Percentiles rank a stretch among this genome's conserved stretches.
These are phyloP conservation scores for Silene noctiflora DNA, from an alignment of 179 eudicot species.

Conservation along the genomic window DNA sequence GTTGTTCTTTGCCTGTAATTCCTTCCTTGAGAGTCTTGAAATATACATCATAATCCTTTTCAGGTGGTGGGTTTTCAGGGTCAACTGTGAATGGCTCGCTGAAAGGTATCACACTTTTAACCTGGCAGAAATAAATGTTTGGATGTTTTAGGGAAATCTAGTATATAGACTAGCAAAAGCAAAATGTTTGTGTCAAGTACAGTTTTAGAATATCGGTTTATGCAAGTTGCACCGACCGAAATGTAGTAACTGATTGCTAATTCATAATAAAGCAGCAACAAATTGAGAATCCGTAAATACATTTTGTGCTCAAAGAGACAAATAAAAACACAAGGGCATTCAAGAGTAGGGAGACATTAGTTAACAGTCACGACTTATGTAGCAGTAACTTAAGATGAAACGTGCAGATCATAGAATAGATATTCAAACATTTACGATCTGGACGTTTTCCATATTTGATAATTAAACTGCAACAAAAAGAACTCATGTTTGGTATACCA, in stretches of 20 bases:
- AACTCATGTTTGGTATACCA: not conserved
- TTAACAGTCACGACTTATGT: no score
- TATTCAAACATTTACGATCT: not conserved
- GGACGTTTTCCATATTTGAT: not conserved
- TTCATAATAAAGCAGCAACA: no score
- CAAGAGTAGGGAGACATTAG: no score
- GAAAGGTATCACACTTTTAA: conserved; percentile 84
- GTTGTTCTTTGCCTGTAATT: conserved; percentile 80
- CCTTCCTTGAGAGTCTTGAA: conserved; percentile 80
- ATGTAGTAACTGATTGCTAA: no score
- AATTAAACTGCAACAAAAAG: not conserved
- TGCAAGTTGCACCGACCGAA: no score
- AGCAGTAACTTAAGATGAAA: no score
- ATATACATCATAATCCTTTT: conserved; percentile 76
- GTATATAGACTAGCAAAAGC: no score
- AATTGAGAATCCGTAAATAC: no score
- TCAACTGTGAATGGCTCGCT: conserved; percentile 82
- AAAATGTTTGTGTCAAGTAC: no score
- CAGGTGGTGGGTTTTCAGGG: conserved; percentile 87
- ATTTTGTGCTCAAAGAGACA: no score
- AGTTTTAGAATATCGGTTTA: no score
- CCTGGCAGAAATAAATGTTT: conserved; percentile 44
- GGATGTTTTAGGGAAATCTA: not conserved
- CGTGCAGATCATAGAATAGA: not conserved
- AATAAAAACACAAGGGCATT: no score